Evolutionary conservation across 805 yeast genomes (phyloP).

Genomic region (Myxozyma melibiosi): DNA sequence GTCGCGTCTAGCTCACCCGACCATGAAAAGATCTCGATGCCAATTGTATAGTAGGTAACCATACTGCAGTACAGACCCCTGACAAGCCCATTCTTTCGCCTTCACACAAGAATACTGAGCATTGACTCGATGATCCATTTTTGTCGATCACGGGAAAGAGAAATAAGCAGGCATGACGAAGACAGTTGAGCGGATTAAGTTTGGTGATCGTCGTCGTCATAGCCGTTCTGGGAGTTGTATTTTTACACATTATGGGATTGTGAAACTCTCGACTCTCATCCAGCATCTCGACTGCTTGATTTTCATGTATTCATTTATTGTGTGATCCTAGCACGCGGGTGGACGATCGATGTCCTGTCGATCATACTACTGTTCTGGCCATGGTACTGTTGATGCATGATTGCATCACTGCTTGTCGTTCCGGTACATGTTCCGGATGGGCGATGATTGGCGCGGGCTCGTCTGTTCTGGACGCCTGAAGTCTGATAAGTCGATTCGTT

Average conservation of each 20-base stretch:
- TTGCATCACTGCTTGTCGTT: constrained; percentile 6
- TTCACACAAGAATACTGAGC: no score
- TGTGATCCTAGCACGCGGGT: neutral
- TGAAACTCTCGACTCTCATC: neutral
- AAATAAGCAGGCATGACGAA: no score
- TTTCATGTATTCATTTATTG: neutral
- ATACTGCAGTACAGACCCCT: no score
- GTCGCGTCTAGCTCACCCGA: no score
- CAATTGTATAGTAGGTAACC: no score
- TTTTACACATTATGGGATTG: neutral
- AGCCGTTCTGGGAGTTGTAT: neutral
- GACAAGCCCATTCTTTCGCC: no score
- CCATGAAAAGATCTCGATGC: no score
- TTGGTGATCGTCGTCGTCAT: constrained; percentile 10
- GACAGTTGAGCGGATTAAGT: neutral
- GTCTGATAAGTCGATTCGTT: neutral
- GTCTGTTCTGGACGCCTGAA: neutral
- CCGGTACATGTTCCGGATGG: neutral
- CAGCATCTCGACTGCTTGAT: neutral
- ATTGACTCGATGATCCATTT: neutral
- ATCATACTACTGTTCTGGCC: constrained; percentile 1
- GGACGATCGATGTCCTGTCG: constrained; percentile 5
- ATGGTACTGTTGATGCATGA: constrained; percentile 2
- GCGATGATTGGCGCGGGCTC: neutral
- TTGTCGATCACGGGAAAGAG: constrained; percentile 1